These are phyloP conservation scores for Podospora sp. DNA, from an alignment of 495 filamentous ascomycete species.

Conservation along the genomic window DNA sequence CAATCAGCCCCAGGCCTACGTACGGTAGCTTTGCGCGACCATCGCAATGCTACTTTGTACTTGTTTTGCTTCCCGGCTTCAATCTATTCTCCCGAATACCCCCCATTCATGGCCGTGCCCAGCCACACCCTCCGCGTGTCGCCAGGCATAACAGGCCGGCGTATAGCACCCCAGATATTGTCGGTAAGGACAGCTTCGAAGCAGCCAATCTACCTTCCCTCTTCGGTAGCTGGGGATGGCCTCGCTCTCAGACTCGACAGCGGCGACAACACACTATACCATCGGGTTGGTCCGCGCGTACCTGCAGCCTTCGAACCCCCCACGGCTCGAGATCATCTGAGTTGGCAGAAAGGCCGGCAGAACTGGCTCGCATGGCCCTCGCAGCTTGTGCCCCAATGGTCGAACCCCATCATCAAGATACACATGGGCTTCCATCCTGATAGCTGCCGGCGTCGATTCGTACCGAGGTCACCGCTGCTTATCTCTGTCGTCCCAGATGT, in stretches of 20 bases:
- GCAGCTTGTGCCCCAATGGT: constrained; percentile 21
- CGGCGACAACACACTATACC: constrained; percentile 11
- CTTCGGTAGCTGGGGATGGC: constrained; percentile 13
- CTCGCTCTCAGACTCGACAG: constrained; percentile 4
- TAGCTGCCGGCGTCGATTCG: constrained; percentile 4
- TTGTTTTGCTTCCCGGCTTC: constrained; percentile 1
- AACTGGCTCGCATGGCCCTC: constrained; percentile 18
- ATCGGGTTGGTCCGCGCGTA: constrained; percentile 23
- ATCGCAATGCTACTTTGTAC: neutral
- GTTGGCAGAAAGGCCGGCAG: constrained; percentile 24
- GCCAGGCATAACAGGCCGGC: constrained; percentile 11
- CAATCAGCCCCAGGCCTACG: neutral
- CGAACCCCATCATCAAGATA: constrained; percentile 5
- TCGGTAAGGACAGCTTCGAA: constrained; percentile 11
- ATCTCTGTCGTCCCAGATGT: constrained; percentile 18
- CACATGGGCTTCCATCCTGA: neutral
- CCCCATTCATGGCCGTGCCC: constrained; percentile 7
- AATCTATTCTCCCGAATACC: constrained; percentile 4
- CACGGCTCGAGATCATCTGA: constrained; percentile 16
- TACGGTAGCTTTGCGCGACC: neutral
- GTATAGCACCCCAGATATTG: constrained; percentile 5
- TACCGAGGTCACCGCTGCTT: constrained; percentile 19
- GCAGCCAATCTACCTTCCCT: constrained; percentile 2
- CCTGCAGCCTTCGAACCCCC: constrained; percentile 19
- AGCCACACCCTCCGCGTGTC: constrained; percentile 9